Base-by-base conservation (phyloP, 1,139 yeast species). In the Geotrichum armillariae region DNA sequence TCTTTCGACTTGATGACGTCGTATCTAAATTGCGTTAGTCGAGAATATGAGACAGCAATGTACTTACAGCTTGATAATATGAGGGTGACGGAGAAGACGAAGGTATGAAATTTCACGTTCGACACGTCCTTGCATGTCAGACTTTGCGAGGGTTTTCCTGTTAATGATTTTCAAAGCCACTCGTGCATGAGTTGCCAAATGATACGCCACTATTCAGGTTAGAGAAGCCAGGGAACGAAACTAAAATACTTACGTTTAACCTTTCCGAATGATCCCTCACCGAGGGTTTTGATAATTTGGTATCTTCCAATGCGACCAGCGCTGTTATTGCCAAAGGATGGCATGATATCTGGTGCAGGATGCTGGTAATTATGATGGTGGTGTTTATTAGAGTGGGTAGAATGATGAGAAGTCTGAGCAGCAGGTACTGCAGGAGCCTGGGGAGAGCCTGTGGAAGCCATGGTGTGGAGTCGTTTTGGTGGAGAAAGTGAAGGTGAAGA, bases 201-300 rank as follows among this genome's bases (percentile, higher is more conserved):
- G 98, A 66, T 89, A 91, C 1, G 99, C 99, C 62, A 93, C 61
- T 60, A 25, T 8, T 14, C 11, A 34, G n/a, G n/a, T n/a, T n/a
- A n/a, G n/a, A n/a, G n/a, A n/a, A 37, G 31, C 16, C 11, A n/a
- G 22, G 16, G 34, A 9, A 23, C 16, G 3, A 14, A 18, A n/a
- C 6, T 7, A 14, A 9, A 9, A 32, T 8, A 53, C 61, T 34
- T 49, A 60, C 65, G 75, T 66, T 93, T 93, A 60, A 93, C 99
- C 66, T 93, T 93, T 61, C 99, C 99, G 66, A 93, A 93, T 0
- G 98, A 91, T 21, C 99, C 99, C 67, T 93, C 98, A 27, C 99
- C 99, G 23, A 93, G 75, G 2, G 97, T 91, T 67, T 91, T 89
- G 62, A 93, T 86, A 53, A 94, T 85, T 66, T 91, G 98, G 70